phyloP scores from a whole-genome alignment of 306 rosid species.

The Fragaria ananassa region DNA sequence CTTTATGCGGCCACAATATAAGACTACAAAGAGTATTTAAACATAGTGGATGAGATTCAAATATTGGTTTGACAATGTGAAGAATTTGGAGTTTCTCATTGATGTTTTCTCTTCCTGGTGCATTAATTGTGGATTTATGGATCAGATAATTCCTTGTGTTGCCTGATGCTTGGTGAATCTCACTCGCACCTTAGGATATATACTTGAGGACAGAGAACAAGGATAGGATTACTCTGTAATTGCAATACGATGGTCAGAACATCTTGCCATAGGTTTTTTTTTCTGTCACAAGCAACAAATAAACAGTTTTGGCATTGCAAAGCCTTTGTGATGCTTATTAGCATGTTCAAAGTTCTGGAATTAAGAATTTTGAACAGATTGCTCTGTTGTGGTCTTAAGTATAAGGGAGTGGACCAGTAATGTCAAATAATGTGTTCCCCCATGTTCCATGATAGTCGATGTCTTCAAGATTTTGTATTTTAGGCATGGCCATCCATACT shows the following conservation, averaged over 20 bases:
- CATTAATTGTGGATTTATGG: background rate
- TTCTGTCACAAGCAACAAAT: background rate
- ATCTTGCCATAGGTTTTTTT: no score
- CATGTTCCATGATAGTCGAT: background rate
- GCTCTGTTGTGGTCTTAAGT: constrained; percentile 2
- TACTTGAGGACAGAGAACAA: background rate
- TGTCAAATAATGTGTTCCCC: background rate
- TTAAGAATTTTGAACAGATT: background rate
- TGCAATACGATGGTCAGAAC: background rate
- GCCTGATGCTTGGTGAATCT: background rate
- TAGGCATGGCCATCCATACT: background rate
- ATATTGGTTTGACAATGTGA: background rate
- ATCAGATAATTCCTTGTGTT: background rate
- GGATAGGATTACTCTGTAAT: background rate
- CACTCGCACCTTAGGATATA: background rate
- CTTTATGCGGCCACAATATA: background rate
- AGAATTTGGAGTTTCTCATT: background rate
- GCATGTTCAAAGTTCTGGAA: background rate
- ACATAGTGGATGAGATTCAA: background rate
- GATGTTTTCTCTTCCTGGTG: background rate
- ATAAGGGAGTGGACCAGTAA: background rate
- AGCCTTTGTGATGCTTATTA: background rate
- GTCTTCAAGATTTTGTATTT: background rate
- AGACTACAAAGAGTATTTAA: background rate
- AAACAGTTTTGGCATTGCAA: background rate